Percentiles rank a stretch among this genome's conserved stretches.
Conservation (phyloP, 139 green algal genomes). For the Chlorella vulgaris region DNA sequence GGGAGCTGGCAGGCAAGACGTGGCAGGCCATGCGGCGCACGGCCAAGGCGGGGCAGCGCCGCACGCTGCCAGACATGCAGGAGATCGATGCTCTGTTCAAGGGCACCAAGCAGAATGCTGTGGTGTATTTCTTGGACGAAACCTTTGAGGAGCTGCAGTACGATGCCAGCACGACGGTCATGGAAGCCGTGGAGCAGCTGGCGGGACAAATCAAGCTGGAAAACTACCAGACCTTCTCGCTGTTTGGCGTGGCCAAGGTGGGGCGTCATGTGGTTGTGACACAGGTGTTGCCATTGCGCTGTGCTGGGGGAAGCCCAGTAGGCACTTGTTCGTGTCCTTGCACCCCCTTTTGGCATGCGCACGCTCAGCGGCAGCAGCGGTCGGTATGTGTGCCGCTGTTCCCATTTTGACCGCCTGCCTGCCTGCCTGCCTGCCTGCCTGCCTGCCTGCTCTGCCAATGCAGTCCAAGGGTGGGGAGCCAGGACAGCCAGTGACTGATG, state of each 20-base stretch:
- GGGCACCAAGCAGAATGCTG: slow-evolving; percentile 68
- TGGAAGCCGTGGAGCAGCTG: slow-evolving; percentile 89
- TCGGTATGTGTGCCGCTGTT: no score
- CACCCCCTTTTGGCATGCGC: background rate
- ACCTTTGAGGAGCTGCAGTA: slow-evolving; percentile 96
- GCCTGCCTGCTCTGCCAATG: no score
- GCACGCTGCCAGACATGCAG: slow-evolving; percentile 63
- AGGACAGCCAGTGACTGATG: slow-evolving; percentile 58
- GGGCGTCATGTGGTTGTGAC: background rate
- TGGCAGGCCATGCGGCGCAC: slow-evolving; percentile 89
- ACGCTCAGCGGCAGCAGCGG: no score
- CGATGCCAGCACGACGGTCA: slow-evolving; percentile 87
- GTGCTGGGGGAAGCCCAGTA: background rate
- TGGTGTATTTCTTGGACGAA: slow-evolving; percentile 97
- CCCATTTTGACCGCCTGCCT: no score
- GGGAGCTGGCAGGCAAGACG: slow-evolving; percentile 57
- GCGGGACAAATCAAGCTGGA: slow-evolving; percentile 89
- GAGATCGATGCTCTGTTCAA: slow-evolving; percentile 89
- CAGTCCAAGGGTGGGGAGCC: slow-evolving; percentile 49
- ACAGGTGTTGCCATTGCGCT: no score
- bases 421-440: no score
- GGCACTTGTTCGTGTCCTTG: no score
- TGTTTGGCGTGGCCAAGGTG: slow-evolving; percentile 84
- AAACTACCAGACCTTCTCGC: slow-evolving; percentile 94
- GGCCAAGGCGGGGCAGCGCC: slow-evolving; percentile 84